A percentile compares a stretch with the other conserved stretches of the same genome.
Conservation (phyloP, 495 filamentous ascomycete genomes). For the Neurospora terricola region DNA sequence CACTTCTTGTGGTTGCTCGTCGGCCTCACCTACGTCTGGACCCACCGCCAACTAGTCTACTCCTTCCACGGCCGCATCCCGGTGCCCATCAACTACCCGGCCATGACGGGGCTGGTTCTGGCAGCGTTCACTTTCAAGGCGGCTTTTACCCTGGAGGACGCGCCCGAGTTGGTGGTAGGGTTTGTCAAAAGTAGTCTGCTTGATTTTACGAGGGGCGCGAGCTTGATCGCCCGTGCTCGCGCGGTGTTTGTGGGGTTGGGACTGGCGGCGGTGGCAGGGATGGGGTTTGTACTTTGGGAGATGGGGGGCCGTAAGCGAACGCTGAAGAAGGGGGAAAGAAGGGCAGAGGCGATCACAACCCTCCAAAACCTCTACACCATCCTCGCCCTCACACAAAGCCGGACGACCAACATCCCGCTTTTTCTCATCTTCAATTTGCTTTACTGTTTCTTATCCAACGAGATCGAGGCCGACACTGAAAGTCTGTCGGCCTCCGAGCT, state of each 20-base stretch:
- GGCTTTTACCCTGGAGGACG: conserved; percentile 70
- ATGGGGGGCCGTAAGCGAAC: not conserved
- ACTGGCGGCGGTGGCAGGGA: conserved; percentile 27
- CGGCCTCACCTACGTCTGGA: conserved; percentile 51
- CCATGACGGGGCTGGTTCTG: conserved; percentile 30
- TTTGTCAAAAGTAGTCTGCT: conserved; percentile 35
- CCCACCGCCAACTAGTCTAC: conserved; percentile 24
- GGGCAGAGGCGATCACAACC: conserved; percentile 23
- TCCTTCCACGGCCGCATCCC: conserved; percentile 24
- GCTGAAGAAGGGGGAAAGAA: conserved; percentile 1
- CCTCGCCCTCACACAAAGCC: conserved; percentile 79
- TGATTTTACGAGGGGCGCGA: conserved; percentile 30
- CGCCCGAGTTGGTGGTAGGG: conserved; percentile 65
- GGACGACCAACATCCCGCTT: conserved; percentile 71
- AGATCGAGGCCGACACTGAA: conserved; percentile 11
- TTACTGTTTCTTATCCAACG: conserved; percentile 36
- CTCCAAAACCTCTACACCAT: conserved; percentile 63
- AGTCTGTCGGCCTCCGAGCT: conserved; percentile 43
- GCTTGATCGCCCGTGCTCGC: conserved; percentile 42
- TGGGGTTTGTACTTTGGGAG: conserved; percentile 14
- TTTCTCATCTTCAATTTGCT: conserved; percentile 63
- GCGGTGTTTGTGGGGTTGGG: conserved; percentile 45
- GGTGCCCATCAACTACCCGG: conserved; percentile 11
- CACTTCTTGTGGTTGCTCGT: conserved; percentile 67
- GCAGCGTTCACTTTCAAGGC: conserved; percentile 75